These are phyloP conservation scores for Parmales sp. DNA, from an alignment of 108 stramenopile species.

Conservation along the genomic window DNA sequence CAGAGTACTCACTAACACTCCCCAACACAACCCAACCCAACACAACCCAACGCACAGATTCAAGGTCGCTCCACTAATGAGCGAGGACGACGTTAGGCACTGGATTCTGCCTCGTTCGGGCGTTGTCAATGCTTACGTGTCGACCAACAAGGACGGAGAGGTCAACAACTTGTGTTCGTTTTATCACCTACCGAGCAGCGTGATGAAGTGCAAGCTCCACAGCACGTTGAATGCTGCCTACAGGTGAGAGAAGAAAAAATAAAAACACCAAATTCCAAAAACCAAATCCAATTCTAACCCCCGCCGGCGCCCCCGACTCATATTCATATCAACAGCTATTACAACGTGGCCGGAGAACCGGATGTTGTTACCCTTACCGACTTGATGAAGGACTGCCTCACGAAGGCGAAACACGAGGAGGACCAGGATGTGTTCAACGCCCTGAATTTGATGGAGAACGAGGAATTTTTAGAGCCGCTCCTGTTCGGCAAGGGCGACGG, in stretches of 20 bases:
- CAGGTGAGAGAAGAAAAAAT: not conserved
- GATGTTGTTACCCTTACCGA: slow-evolving; percentile 59
- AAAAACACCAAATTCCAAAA: not conserved
- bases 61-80: slow-evolving; percentile 62
- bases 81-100: slow-evolving; percentile 80
- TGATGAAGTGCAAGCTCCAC: slow-evolving; percentile 35
- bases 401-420: slow-evolving; percentile 62
- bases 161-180: slow-evolving; percentile 82
- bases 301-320: slow-evolving; percentile 47
- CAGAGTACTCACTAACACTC: too few species aligned
- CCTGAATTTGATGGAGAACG: slow-evolving; percentile 95
- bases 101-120: slow-evolving; percentile 69
- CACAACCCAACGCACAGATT: slow-evolving; percentile 33
- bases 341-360: slow-evolving; percentile 96
- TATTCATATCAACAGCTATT: slow-evolving; percentile 77
- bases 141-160: slow-evolving; percentile 35
- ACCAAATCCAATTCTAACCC: not conserved
- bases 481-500: slow-evolving; percentile 98
- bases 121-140: slow-evolving; percentile 86
- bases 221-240: not conserved
- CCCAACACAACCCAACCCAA: not conserved
- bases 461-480: slow-evolving; percentile 68
- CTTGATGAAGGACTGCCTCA: slow-evolving; percentile 88
- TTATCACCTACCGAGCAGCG: slow-evolving; percentile 87
- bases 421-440: slow-evolving; percentile 94